Conservation (phyloP, 805 yeast genomes). For the Blastobotrys mokoenaii region DNA sequence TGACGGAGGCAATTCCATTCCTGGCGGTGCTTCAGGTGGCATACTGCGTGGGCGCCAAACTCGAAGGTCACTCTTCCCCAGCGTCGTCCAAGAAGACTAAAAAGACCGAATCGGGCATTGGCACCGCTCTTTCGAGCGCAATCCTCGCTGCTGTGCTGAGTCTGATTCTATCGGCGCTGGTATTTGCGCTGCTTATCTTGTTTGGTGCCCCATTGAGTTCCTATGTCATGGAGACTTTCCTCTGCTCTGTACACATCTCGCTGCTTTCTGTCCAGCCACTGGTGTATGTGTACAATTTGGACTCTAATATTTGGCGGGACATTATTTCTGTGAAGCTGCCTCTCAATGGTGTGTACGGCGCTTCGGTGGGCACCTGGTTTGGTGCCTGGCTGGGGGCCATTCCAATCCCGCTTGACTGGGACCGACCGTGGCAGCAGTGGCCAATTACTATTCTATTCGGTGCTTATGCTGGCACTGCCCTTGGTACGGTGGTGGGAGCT, state of each 20-base stretch:
- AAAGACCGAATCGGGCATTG: slow-evolving; percentile 1
- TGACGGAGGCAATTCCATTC: slow-evolving; percentile 14
- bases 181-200: slow-evolving; percentile 37
- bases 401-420: slow-evolving; percentile 97
- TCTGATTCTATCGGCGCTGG: slow-evolving; percentile 23
- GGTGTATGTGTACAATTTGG: slow-evolving; percentile 46
- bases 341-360: slow-evolving; percentile 29
- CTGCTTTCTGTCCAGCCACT: slow-evolving; percentile 55
- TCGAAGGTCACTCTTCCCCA: background rate
- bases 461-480: slow-evolving; percentile 59
- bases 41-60: slow-evolving; percentile 14
- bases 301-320: slow-evolving; percentile 38
- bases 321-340: slow-evolving; percentile 24
- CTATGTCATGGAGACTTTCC: slow-evolving; percentile 44
- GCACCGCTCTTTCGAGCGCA: slow-evolving; percentile 13
- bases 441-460: slow-evolving; percentile 84
- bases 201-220: slow-evolving; percentile 76
- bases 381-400: slow-evolving; percentile 92
- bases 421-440: slow-evolving; percentile 94
- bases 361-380: slow-evolving; percentile 36
- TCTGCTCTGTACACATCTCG: slow-evolving; percentile 55
- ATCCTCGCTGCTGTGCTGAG: slow-evolving; percentile 25
- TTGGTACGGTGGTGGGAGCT: slow-evolving; percentile 44
- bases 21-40: slow-evolving; percentile 15
- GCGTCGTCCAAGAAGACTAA: slow-evolving; percentile 1